These are phyloP conservation scores for Trichosporon coremiiforme DNA, from an alignment of 1,284 basidiomycete species.

Conservation along the genomic window DNA sequence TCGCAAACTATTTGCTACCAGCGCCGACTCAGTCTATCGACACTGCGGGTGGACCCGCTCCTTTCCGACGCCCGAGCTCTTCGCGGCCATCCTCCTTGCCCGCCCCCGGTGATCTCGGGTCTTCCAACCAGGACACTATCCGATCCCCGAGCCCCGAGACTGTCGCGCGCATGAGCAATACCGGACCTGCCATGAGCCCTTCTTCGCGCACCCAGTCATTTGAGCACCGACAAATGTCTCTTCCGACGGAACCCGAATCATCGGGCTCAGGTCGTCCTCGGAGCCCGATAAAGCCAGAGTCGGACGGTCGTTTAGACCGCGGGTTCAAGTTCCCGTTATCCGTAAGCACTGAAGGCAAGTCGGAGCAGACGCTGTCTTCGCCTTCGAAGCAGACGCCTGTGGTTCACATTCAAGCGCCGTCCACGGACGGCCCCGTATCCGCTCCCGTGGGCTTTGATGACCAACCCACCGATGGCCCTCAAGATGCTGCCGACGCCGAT, in stretches of 20 bases:
- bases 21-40: constrained; percentile 61
- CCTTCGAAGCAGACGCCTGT: constrained; percentile 26
- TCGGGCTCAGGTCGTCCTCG: constrained; percentile 34
- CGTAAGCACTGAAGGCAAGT: neutral
- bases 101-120: neutral
- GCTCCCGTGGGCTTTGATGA: constrained; percentile 30
- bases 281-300: constrained; percentile 52
- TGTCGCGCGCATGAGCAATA: constrained; percentile 54
- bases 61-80: constrained; percentile 51
- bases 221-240: constrained; percentile 23
- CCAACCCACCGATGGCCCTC: neutral
- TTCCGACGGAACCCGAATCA: constrained; percentile 14
- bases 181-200: constrained; percentile 33
- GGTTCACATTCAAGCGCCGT: constrained; percentile 32
- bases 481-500: neutral
- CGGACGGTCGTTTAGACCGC: constrained; percentile 53
- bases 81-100: neutral
- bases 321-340: constrained; percentile 53
- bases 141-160: constrained; percentile 53
- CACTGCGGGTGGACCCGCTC: constrained; percentile 59
- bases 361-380: neutral
- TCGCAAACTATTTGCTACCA: constrained; percentile 77
- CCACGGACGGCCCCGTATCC: constrained; percentile 31
- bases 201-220: constrained; percentile 26
- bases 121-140: constrained; percentile 39